phyloP scores from a whole-genome alignment of 2,329 filamentous ascomycete genomes.

The Stemphylium lycopersici region DNA sequence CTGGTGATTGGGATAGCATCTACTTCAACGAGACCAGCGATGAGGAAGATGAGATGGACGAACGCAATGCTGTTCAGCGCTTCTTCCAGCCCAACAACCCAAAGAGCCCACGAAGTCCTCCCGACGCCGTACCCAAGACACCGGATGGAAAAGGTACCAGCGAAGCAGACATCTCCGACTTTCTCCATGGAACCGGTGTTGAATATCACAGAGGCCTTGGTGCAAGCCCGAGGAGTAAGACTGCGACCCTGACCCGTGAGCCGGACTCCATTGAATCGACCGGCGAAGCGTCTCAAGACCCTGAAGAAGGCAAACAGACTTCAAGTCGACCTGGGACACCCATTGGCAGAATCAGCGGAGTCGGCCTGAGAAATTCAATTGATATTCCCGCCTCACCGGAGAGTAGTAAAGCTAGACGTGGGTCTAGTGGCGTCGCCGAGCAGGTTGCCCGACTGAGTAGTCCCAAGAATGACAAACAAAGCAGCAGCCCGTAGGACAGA shows the following conservation, averaged over 20 bases:
- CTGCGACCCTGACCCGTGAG: slow-evolving; percentile 22
- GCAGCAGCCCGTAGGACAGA: slow-evolving; percentile 4
- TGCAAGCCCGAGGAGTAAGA: slow-evolving; percentile 27
- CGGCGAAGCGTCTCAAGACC: slow-evolving; percentile 18
- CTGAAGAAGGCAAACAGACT: slow-evolving; percentile 21
- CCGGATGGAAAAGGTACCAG: slow-evolving; percentile 41
- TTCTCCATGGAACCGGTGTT: slow-evolving; percentile 36
- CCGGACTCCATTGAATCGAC: slow-evolving; percentile 41
- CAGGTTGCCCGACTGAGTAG: slow-evolving; percentile 42
- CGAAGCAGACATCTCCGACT: slow-evolving; percentile 50
- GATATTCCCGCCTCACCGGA: slow-evolving; percentile 32
- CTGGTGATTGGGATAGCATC: slow-evolving; percentile 55
- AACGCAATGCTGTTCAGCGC: slow-evolving; percentile 45
- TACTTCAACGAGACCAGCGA: slow-evolving; percentile 58
- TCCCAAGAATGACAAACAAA: slow-evolving; percentile 19
- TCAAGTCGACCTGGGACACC: slow-evolving; percentile 32
- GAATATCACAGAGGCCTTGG: slow-evolving; percentile 51
- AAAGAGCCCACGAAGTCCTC: slow-evolving; percentile 25
- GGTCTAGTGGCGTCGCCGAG: slow-evolving; percentile 38
- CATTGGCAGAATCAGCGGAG: slow-evolving; percentile 30
- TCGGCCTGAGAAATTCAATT: slow-evolving; percentile 42
- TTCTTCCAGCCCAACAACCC: slow-evolving; percentile 41
- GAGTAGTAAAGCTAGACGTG: slow-evolving; percentile 23
- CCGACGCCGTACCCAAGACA: slow-evolving; percentile 20
- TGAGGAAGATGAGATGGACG: slow-evolving; percentile 53